Evolutionary conservation across 2,329 filamentous ascomycete species (phyloP), one percentile per base, ranked within the genome.

Genomic region (Grosmannia clavigera): DNA sequence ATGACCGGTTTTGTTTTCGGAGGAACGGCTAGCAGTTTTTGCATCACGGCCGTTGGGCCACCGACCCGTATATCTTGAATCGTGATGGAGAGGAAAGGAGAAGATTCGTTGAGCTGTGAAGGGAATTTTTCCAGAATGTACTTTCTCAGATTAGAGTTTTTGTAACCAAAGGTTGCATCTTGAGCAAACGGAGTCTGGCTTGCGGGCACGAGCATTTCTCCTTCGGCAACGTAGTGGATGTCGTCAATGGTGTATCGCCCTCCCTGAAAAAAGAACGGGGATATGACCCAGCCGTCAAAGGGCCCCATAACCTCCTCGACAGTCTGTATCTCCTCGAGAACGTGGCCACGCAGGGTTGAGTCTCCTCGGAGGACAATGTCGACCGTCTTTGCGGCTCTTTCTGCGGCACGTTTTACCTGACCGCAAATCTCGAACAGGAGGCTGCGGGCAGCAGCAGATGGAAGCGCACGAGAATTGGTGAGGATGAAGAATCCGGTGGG

Each of bases 301-400:
- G 71, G 67, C 0, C 80, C 80, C 0, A 82, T 71, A 1, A 78
- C 76, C 1, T 72, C 68, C 60, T 81, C 76, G 0, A 75, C 77
- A 0, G 76, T 78, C 72, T 96, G 90, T 19, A 90, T 92, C 82
- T 95, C 95, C 16, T 95, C 81, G 29, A 91, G 89, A 76, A 88
- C 92, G 72, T 89, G 85, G 62, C 92, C 92, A 53, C 96, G 89
- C 74, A 96, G 82, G 67, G 81, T 84, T 3, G 79, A 82, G 61
- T 84, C 81, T 2, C 80, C 76, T 0, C 81, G 73, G 0, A 84
- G 72, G 0, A 84, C 81, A 6, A 84, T 73, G 55, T 84, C 80
- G 33, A 83, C 65, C 5, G 72, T 71, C 0, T 66, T 69, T 0
- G 73, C 71, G 4, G 70, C 67, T 16, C 38, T 11, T 2, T 67